Percentiles rank a stretch among this genome's conserved stretches.
Evolutionary conservation across 768 basidiomycete species (phyloP).

Genomic region (Termitomyces sp.): DNA sequence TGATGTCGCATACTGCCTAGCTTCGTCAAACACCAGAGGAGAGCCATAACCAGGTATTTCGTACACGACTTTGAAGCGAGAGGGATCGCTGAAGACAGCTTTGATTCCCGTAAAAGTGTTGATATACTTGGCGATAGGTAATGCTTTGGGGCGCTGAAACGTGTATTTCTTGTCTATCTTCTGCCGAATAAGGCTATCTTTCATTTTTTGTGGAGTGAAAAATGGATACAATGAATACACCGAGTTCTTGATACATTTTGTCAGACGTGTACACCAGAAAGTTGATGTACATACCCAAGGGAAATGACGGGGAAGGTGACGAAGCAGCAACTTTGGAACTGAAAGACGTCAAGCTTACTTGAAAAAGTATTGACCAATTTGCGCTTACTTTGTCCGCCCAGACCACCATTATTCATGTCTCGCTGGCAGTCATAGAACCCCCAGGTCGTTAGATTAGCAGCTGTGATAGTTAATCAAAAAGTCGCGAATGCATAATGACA

Average conservation of each 20-base stretch:
- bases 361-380: too few species aligned
- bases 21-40: slow-evolving; percentile 32
- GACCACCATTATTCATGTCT: slow-evolving; percentile 26
- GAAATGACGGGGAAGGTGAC: slow-evolving; percentile 16
- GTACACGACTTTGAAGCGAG: slow-evolving; percentile 30
- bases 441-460: slow-evolving; percentile 39
- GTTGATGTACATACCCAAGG: slow-evolving; percentile 8
- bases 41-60: slow-evolving; percentile 35
- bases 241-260: slow-evolving; percentile 5
- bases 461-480: slow-evolving; percentile 19
- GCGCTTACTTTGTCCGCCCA: slow-evolving; percentile 14
- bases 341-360: not conserved
- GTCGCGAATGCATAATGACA: not conserved
- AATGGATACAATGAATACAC: slow-evolving; percentile 22
- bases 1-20: slow-evolving; percentile 18
- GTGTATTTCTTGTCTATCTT: slow-evolving; percentile 32
- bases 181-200: slow-evolving; percentile 30
- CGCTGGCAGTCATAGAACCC: slow-evolving; percentile 44
- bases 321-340: slow-evolving; percentile 17
- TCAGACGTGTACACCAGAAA: not conserved
- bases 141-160: slow-evolving; percentile 31
- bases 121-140: slow-evolving; percentile 21
- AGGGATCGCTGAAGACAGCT: slow-evolving; percentile 26
- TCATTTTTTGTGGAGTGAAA: slow-evolving; percentile 38
- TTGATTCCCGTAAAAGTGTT: slow-evolving; percentile 29